Evolutionary conservation across 1,284 basidiomycete species (phyloP), one percentile per base, ranked within the genome.

Genomic region (Xerocomus cyaneibrunnescens): DNA sequence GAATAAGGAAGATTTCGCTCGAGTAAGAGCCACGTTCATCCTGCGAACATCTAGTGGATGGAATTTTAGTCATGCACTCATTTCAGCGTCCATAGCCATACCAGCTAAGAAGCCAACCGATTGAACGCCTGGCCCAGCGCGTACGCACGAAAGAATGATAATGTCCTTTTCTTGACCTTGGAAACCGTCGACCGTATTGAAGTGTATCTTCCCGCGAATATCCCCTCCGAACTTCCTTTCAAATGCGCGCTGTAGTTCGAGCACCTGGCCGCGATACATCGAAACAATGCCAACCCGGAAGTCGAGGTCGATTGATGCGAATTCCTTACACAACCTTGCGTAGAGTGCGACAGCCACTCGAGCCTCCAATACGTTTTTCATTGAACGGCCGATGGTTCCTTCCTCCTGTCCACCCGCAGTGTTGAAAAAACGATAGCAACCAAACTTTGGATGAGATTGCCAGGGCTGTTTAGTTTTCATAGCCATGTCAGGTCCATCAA

Each of bases 161-260:
- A 98, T 84, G 60, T 95, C 92, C 69, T 98, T 98, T 68, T 98
- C 95, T 74, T 98, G 95, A 45, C 95, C 95, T 71, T 98, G 95
- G 65, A 98, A 98, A 9, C 94, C 95, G 72, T 98, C 94, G 35
- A 99, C 97, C 0, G 97, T 99, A 67, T 97, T 93, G 75, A 99
- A 98, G 61, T 97, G 91, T 38, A 99, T 84, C 28, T 80, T 83
- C 22, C 79, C 77, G 4, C 85, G 61, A 23, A 97, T 87, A 21
- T 86, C 81, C 22, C 73, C 67, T 0, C 94, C 94, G 66, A 92
- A 98, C 10, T 79, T 78, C 50, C 78, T 70, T 48, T 78, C 73
- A 62, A 99, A 99, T 6, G 78, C 74, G 7, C 80, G 76, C 45
- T 84, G 83, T 37, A 99, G 73, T 66, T 94, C 91, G 27, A 73